Evolutionary conservation across 2,329 filamentous ascomycete species (phyloP), one percentile per base, ranked within the genome.

Genomic region (Emmonsiellopsis sp.): DNA sequence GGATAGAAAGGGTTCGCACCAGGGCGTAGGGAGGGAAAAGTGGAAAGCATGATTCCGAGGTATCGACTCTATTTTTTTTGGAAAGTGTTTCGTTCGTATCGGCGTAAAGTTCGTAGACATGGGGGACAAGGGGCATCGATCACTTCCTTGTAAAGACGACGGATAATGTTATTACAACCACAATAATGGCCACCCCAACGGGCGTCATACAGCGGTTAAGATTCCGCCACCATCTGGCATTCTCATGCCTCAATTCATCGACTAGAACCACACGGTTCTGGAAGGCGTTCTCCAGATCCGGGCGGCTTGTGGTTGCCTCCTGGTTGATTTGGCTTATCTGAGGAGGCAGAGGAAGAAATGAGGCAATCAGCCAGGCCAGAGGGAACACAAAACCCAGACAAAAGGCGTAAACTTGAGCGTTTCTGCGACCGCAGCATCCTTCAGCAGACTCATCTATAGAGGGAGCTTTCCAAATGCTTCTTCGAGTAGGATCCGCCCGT

Each of bases 351-450:
- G 87, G 87, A 10, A 93, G 74, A 52, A 91, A 77, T 1, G 88
- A 81, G 1, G 85, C 89, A 57, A 89, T 75, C 73, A 92, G 87
- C 88, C 88, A 94, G 53, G 85, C 86, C 56, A 89, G 77, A 5
- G 88, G 89, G 63, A 89, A 82, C 46, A 92, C 72, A 63, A 94
- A 94, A 27, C 89, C 89, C 46, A 85, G 42, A 53, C 84, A 81
- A 69, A 94, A 94, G 48, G 88, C 73, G 51, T 86, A 74, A 33
- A 92, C 78, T 68, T 94, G 89, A 46, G 83, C 71, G 63, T 91
- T 91, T 56, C 86, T 80, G 57, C 80, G 79, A 49, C 83, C 84
- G 57, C 86, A 76, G 3, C 81, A 63, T 13, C 79, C 77, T 37
- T 79, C 80, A 40, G 83, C 81, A 2, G 79, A 79, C 70, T 84